Evolutionary conservation across 169 alveolate species (phyloP).

Genomic region (Eimeria brunetti): DNA sequence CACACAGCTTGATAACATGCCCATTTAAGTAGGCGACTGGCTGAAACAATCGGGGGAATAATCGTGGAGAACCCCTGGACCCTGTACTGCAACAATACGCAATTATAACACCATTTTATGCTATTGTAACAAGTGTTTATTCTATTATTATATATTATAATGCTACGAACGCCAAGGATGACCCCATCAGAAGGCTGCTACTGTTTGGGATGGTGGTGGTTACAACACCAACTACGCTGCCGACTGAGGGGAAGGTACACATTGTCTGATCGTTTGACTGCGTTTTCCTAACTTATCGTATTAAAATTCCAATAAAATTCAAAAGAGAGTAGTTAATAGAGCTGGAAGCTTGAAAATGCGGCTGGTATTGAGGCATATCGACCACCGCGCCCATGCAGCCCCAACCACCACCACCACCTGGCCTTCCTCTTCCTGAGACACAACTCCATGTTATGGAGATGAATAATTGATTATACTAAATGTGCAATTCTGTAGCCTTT

Average conservation of each 20-base stretch:
- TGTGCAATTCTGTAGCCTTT: neutral
- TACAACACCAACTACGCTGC: neutral
- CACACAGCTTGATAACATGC: too few species aligned
- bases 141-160: too few species aligned
- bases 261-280: neutral
- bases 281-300: neutral
- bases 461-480: neutral
- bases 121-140: too few species aligned
- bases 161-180: too few species aligned
- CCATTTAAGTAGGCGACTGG: too few species aligned
- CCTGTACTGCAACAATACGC: too few species aligned
- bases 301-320: neutral
- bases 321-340: neutral
- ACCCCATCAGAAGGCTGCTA: too few species aligned
- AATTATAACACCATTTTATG: too few species aligned
- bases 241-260: neutral
- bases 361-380: neutral
- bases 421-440: neutral
- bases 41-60: too few species aligned
- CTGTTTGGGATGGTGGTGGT: too few species aligned
- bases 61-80: too few species aligned
- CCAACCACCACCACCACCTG: conserved; percentile 12
- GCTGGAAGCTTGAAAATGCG: neutral
- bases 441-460: neutral
- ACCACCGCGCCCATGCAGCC: neutral